A percentile compares a stretch with the other conserved stretches of the same genome.
phyloP scores from a whole-genome alignment of 2,329 filamentous ascomycete species.

The Pseudogymnoascus sp. region DNA sequence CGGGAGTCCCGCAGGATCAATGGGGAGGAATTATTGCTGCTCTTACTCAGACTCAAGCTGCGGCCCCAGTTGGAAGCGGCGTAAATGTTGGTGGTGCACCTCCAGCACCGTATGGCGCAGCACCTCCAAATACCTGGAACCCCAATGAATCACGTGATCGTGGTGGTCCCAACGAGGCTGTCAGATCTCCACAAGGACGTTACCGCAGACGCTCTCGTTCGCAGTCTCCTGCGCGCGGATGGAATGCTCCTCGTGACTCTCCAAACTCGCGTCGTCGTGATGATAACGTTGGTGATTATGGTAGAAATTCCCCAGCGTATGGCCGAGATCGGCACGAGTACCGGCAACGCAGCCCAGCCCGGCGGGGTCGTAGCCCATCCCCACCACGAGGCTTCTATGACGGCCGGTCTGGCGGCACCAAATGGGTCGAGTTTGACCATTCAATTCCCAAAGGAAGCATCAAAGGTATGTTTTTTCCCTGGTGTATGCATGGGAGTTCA shows the following conservation, averaged over 20 bases:
- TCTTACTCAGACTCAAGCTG: conserved; percentile 36
- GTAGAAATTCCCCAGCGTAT: conserved; percentile 54
- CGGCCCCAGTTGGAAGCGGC: conserved; percentile 17
- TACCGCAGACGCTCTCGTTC: conserved; percentile 64
- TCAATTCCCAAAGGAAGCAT: conserved; percentile 70
- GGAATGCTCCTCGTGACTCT: conserved; percentile 54
- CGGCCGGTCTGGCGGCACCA: conserved; percentile 44
- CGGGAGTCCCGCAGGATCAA: conserved; percentile 72
- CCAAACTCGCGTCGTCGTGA: conserved; percentile 36
- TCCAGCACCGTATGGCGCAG: conserved; percentile 26
- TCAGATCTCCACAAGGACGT: conserved; percentile 54
- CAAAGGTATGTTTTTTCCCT: conserved; percentile 47
- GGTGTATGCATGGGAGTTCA: conserved; percentile 12
- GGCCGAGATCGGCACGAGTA: conserved; percentile 63
- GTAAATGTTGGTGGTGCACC: conserved; percentile 30
- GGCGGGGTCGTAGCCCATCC: conserved; percentile 58
- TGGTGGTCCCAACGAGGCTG: conserved; percentile 35
- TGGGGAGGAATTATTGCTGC: conserved; percentile 55
- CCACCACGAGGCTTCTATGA: conserved; percentile 38
- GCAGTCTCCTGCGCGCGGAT: conserved; percentile 70
- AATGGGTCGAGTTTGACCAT: conserved; percentile 75
- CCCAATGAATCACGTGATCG: conserved; percentile 47
- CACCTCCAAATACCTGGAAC: conserved; percentile 37
- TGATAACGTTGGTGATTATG: conserved; percentile 66
- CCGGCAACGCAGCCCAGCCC: conserved; percentile 78